These are phyloP conservation scores for Annulohypoxylon truncatum DNA, from an alignment of 2,329 filamentous ascomycete species.

Conservation along the genomic window DNA sequence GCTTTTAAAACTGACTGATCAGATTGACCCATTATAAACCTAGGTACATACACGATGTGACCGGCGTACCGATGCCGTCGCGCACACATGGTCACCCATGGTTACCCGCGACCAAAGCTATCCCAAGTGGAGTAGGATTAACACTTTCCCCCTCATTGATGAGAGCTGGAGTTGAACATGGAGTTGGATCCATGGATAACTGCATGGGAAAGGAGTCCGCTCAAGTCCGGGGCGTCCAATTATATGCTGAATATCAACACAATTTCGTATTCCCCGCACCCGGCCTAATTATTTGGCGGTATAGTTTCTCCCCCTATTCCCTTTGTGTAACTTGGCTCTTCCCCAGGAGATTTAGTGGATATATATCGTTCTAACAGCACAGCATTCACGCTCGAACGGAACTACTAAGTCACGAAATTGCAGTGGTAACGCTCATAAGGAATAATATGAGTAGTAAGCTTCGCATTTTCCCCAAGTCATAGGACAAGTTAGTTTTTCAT, in stretches of 20 bases:
- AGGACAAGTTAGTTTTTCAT: constrained; percentile 6
- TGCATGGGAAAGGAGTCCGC: neutral
- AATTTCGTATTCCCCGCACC: constrained; percentile 1
- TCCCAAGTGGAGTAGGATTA: neutral
- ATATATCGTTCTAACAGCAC: neutral
- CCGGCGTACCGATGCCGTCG: neutral
- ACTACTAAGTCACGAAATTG: neutral
- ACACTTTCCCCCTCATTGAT: neutral
- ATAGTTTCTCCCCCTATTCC: neutral
- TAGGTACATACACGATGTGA: neutral
- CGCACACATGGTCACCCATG: neutral
- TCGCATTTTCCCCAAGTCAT: neutral
- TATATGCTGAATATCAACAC: neutral
- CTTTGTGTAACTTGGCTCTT: neutral
- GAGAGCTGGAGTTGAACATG: neutral
- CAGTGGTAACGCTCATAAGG: neutral
- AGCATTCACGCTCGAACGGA: neutral
- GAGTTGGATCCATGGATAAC: neutral
- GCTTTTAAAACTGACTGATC: neutral
- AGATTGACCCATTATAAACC: neutral
- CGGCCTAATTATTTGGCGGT: neutral
- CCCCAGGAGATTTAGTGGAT: neutral
- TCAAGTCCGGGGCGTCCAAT: neutral
- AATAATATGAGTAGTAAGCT: neutral
- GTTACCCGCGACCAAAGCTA: neutral